Base-by-base conservation (phyloP, 257 asterid genomes). In the Plantago elongata region DNA sequence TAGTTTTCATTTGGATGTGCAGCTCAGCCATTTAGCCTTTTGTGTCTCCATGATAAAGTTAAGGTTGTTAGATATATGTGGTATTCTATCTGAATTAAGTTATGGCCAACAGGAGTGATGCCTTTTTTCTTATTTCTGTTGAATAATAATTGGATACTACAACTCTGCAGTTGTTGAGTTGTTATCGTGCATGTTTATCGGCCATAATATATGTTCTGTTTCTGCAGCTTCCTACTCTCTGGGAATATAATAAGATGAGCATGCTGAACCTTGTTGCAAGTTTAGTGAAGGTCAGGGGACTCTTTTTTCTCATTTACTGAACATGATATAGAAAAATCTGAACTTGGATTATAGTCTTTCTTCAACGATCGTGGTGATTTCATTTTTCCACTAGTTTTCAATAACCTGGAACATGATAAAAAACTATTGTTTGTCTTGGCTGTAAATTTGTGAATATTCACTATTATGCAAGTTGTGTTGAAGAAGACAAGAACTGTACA, bases 181-280 rank as follows among this genome's bases (percentile, higher is more conserved):
- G 15, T 22, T 60, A 27, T 62, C 7, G 15, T 46, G 54, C 65
- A n/a, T n/a, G 59, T 66, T 29, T 58, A 12, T 46, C 9, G 37
- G 18, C 22, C 22, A 66, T 61, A 52, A 60, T 68, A 65, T 34
- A 51, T 47, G 70, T 40, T 72, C 30, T 43, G 44, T 56, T 17
- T 60, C 66, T 67, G 81, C 88, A 89, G 96, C 85, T 89, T 80
- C 95, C 90, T 67, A 77, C 76, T 62, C 47, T 86, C 64, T 89
- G 89, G 85, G 95, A 86, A 48, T 84, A 78, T 67, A 89, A 89
- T 72, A 82, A 68, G 75, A 74, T 84, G 90, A 84, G 96, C 57
- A 89, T 89, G 96, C 85, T 89, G 68, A 86, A 86, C 78, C 84
- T 89, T 74, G 93, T 81, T 51, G 89, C 85, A 40, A 80, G 93